Percentiles rank a stretch among this genome's conserved stretches.
These are phyloP conservation scores for Teunomyces stri DNA, from an alignment of 805 yeast species.

Conservation along the genomic window DNA sequence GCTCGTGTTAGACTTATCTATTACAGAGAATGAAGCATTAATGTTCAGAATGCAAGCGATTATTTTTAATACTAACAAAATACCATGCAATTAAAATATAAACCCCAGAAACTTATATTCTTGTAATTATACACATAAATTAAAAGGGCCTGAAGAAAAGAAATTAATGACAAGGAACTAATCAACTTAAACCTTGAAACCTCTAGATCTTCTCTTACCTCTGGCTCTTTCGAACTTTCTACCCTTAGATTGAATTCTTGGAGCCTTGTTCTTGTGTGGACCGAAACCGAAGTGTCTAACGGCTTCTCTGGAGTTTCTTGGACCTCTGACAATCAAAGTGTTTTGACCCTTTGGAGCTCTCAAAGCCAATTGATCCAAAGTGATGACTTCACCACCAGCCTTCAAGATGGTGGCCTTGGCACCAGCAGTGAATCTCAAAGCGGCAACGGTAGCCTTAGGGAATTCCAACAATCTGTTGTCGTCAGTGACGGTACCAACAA, in stretches of 20 bases:
- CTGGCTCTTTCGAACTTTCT: slow-evolving; percentile 99
- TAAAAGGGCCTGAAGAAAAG: slow-evolving; percentile 3
- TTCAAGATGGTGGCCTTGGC: slow-evolving; percentile 96
- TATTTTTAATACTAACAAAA: background rate
- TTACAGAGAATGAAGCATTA: too few species aligned
- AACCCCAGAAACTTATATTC: slow-evolving; percentile 7
- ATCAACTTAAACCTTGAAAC: slow-evolving; percentile 93
- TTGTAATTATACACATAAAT: slow-evolving; percentile 10
- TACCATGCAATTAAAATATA: slow-evolving; percentile 3
- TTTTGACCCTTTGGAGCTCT: slow-evolving; percentile 99
- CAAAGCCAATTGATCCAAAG: slow-evolving; percentile 98
- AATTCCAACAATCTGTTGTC: slow-evolving; percentile 90
- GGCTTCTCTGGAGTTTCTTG: slow-evolving; percentile 98
- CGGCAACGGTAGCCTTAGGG: slow-evolving; percentile 98
- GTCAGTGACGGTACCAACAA: slow-evolving; percentile 99
- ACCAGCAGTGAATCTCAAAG: slow-evolving; percentile 98
- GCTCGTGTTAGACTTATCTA: too few species aligned
- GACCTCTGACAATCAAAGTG: slow-evolving; percentile 98
- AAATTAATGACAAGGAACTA: background rate
- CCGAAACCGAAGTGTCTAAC: slow-evolving; percentile 99
- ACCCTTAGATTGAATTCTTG: slow-evolving; percentile 95
- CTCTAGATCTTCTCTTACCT: slow-evolving; percentile 99
- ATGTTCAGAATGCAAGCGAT: too few species aligned
- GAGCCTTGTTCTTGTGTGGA: slow-evolving; percentile 99
- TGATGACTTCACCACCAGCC: slow-evolving; percentile 99